Conservation (phyloP, 2,329 filamentous ascomycete species). For the Arthroderma sp. region DNA sequence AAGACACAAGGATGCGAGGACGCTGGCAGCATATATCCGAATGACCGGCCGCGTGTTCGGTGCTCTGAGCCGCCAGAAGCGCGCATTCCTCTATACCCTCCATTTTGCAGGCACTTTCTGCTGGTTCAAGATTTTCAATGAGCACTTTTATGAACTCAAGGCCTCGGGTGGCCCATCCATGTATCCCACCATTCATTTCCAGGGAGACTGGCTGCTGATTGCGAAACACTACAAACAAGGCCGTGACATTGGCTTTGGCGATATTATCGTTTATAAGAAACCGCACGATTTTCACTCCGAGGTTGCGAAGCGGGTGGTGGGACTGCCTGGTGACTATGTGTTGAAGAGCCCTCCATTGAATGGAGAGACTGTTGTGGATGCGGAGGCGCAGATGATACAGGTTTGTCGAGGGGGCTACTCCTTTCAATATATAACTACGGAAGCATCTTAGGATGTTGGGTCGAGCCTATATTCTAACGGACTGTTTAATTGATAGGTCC, state of each 20-base stretch:
- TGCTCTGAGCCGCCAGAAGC: neutral
- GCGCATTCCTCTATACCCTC: neutral
- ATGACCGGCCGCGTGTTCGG: neutral
- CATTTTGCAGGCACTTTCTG: slow-evolving; percentile 24
- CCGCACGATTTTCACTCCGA: slow-evolving; percentile 51
- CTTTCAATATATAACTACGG: neutral
- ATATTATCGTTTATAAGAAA: slow-evolving; percentile 67
- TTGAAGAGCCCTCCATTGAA: slow-evolving; percentile 32
- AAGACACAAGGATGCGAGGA: neutral
- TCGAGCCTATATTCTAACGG: neutral
- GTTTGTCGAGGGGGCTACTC: slow-evolving; percentile 33
- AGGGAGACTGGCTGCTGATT: slow-evolving; percentile 57
- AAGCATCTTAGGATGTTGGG: neutral
- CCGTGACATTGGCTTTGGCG: slow-evolving; percentile 59
- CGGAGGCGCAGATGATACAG: slow-evolving; percentile 33
- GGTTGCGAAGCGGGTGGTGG: slow-evolving; percentile 69
- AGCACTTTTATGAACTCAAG: slow-evolving; percentile 52
- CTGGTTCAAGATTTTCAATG: slow-evolving; percentile 29
- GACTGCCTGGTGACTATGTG: slow-evolving; percentile 53
- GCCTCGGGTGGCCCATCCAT: slow-evolving; percentile 65
- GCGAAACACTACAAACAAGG: slow-evolving; percentile 59
- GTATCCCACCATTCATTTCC: slow-evolving; percentile 66
- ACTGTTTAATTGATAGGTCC: slow-evolving; percentile 47
- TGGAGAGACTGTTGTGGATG: slow-evolving; percentile 20
- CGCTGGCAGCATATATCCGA: neutral